A percentile compares a stretch with the other conserved stretches of the same genome.
These are phyloP conservation scores for Pholiota molesta DNA, from an alignment of 768 basidiomycete species.

Conservation along the genomic window DNA sequence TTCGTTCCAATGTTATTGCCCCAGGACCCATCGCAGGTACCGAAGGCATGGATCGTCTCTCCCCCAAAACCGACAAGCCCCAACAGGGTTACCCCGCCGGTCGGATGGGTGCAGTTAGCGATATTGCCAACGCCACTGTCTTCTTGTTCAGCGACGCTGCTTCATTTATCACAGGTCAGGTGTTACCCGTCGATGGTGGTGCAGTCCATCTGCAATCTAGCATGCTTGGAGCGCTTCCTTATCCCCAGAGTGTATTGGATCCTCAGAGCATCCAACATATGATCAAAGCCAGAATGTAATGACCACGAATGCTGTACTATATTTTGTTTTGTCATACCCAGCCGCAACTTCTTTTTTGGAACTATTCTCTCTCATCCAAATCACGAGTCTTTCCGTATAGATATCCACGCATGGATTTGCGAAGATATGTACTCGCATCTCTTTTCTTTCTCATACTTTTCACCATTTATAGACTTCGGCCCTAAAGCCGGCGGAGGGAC, in stretches of 20 bases:
- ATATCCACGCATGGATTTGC: constrained; percentile 3
- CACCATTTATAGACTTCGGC: constrained; percentile 4
- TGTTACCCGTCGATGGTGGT: constrained; percentile 74
- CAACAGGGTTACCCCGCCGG: constrained; percentile 37
- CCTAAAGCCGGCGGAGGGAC: constrained; percentile 3
- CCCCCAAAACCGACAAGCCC: constrained; percentile 27
- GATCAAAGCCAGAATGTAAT: constrained; percentile 54
- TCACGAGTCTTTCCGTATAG: not conserved
- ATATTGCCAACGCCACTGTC: constrained; percentile 71
- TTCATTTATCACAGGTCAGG: constrained; percentile 73
- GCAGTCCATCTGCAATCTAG: constrained; percentile 51
- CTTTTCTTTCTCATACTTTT: constrained; percentile 5
- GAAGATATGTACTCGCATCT: constrained; percentile 1
- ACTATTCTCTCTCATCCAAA: not conserved
- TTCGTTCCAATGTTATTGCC: constrained; percentile 86
- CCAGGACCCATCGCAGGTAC: constrained; percentile 85
- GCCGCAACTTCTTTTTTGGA: not conserved
- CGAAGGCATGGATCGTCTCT: constrained; percentile 70
- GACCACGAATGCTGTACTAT: not conserved
- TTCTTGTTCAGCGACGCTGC: constrained; percentile 87
- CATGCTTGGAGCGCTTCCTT: constrained; percentile 44
- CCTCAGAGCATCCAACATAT: constrained; percentile 51
- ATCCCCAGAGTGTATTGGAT: constrained; percentile 66
- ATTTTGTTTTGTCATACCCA: not conserved
- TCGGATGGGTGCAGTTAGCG: constrained; percentile 58